Evolutionary conservation across 148 eudicot genomes (phyloP).

Genomic region (Cornus controversa): DNA sequence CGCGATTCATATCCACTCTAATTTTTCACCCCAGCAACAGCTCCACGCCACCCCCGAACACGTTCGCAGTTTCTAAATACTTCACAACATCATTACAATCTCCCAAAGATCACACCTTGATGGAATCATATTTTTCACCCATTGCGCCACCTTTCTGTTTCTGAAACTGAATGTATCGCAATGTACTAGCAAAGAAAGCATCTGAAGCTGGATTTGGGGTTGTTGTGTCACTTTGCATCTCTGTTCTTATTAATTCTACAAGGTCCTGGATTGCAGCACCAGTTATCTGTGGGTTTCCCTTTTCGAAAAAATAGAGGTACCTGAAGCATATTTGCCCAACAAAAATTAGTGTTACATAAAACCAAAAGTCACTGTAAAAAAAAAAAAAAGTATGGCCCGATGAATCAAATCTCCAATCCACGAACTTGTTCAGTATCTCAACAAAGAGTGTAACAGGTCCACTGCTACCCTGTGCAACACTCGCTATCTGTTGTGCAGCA

Average conservation of each 20-base stretch:
- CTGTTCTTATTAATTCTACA: conserved; percentile 81
- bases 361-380: no score
- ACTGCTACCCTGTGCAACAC: conserved; percentile 93
- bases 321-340: conserved; percentile 35
- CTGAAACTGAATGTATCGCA: conserved; percentile 92
- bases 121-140: conserved; percentile 76
- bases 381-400: neutral
- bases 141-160: conserved; percentile 93
- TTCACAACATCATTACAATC: neutral
- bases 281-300: conserved; percentile 82
- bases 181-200: conserved; percentile 78
- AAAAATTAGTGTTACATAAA: neutral
- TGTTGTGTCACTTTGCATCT: conserved; percentile 70
- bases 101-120: conserved; percentile 46
- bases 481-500: conserved; percentile 99
- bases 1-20: no score
- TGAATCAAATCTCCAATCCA: conserved; percentile 1
- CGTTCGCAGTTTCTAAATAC: no score
- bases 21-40: no score
- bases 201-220: conserved; percentile 52
- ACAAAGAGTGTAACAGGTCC: conserved; percentile 93
- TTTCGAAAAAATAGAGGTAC: conserved; percentile 88
- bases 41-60: no score
- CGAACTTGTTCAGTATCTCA: conserved; percentile 96
- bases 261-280: conserved; percentile 73